A percentile compares a stretch with the other conserved stretches of the same genome.
Evolutionary conservation across 2,329 filamentous ascomycete species (phyloP).

Genomic region (Colletotrichum viniferum): DNA sequence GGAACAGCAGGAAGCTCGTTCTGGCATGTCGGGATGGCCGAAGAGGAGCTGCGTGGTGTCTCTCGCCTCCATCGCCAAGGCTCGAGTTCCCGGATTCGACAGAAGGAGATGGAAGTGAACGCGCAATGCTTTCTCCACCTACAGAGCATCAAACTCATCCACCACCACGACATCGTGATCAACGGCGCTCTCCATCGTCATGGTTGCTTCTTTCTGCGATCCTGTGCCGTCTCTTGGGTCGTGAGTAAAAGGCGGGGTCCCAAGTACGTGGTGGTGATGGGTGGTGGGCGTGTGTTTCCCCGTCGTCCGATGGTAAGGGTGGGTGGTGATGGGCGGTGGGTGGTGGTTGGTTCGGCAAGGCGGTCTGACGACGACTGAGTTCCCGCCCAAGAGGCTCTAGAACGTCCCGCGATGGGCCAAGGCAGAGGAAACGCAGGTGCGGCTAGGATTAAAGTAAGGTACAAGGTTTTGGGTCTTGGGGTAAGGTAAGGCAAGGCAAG

Average conservation of each 20-base stretch:
- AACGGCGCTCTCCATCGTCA: constrained; percentile 31
- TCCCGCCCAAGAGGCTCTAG: not conserved
- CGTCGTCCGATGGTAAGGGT: not conserved
- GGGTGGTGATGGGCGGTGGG: not conserved
- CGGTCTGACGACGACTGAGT: constrained; percentile 4
- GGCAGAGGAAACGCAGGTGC: not conserved
- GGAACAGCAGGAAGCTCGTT: not conserved
- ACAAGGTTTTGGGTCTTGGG: not conserved
- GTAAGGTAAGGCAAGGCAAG: not conserved
- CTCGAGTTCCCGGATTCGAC: not conserved
- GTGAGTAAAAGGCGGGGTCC: not conserved
- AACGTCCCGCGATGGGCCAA: not conserved
- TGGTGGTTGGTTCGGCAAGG: not conserved
- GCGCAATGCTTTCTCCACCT: constrained; percentile 29
- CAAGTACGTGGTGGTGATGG: not conserved
- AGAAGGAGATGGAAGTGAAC: not conserved
- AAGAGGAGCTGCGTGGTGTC: not conserved
- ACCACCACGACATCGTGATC: constrained; percentile 48
- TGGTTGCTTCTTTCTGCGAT: not conserved
- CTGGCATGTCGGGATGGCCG: not conserved
- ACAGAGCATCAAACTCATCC: constrained; percentile 62
- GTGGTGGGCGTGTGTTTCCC: not conserved
- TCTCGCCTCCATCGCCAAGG: not conserved
- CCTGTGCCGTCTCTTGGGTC: not conserved
- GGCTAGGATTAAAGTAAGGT: not conserved